A percentile compares a stretch with the other conserved stretches of the same genome.
Conservation (phyloP, 2,329 filamentous ascomycete species). For the Fusarium nanum region DNA sequence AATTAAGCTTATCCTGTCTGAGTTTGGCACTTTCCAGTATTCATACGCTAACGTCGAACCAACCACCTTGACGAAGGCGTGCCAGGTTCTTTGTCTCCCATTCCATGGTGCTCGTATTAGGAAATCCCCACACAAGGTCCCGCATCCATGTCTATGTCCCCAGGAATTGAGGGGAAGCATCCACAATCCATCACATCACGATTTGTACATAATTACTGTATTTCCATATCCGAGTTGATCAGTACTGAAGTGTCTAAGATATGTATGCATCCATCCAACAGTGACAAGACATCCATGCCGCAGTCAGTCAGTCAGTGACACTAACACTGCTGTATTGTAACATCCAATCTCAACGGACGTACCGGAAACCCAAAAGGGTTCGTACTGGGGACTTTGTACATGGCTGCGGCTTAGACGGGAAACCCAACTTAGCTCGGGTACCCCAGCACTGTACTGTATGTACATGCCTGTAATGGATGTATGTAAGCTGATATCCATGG, state of each 20-base stretch:
- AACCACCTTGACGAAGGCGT: constrained; percentile 14
- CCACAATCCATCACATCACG: not conserved
- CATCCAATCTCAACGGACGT: not conserved
- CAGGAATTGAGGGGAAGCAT: constrained; percentile 14
- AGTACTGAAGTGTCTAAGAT: not conserved
- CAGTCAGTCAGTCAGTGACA: not conserved
- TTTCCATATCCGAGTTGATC: not conserved
- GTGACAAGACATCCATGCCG: not conserved
- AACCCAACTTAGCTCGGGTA: not conserved
- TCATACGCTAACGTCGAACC: constrained; percentile 15
- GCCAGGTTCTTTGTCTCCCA: constrained; percentile 11
- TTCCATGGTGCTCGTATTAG: constrained; percentile 36
- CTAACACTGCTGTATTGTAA: not conserved
- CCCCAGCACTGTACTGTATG: not conserved
- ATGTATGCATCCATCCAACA: constrained; percentile 16
- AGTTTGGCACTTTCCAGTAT: constrained; percentile 12
- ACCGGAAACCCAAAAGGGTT: not conserved
- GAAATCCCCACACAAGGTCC: constrained; percentile 18
- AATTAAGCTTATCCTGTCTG: constrained; percentile 29
- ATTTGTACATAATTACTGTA: not conserved
- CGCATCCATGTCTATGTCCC: not conserved
- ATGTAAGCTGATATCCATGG: not conserved
- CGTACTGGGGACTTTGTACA: not conserved
- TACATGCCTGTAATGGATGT: not conserved
- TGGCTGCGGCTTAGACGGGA: constrained; percentile 7